Percentiles rank a stretch among this genome's conserved stretches.
Evolutionary conservation across 1,284 basidiomycete species (phyloP).

Genomic region (Ceratobasidium sp.): DNA sequence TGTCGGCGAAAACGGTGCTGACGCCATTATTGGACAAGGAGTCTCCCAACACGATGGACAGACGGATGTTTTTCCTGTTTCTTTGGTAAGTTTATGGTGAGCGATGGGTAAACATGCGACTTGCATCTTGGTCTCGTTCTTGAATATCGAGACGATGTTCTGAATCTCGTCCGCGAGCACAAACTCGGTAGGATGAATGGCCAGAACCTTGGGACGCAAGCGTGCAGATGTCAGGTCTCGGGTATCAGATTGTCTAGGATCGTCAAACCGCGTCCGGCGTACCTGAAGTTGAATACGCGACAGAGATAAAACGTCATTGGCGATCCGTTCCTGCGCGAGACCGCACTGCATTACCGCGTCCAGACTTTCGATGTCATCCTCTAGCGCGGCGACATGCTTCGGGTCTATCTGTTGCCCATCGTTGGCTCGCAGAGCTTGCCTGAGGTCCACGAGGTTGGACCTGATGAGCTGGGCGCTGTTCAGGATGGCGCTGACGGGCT

Average conservation of each 20-base stretch:
- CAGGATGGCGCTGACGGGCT: conserved; percentile 53
- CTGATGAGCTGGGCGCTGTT: conserved; percentile 51
- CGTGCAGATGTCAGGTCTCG: conserved; percentile 7
- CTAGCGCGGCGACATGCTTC: conserved; percentile 24
- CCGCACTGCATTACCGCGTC: conserved; percentile 54
- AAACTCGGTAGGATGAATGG: conserved; percentile 53
- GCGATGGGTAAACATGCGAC: conserved; percentile 11
- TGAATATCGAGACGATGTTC: conserved; percentile 56
- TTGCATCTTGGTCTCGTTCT: conserved; percentile 57
- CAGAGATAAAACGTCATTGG: conserved; percentile 59
- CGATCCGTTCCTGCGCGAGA: conserved; percentile 58
- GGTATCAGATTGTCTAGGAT: conserved; percentile 3
- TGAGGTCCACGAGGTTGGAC: conserved; percentile 50
- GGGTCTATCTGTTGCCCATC: conserved; percentile 56
- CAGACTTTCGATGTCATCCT: conserved; percentile 44
- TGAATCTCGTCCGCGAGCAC: conserved; percentile 53
- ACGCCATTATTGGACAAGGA: conserved; percentile 49
- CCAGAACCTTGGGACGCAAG: conserved; percentile 45
- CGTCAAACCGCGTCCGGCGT: not conserved
- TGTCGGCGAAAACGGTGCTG: conserved; percentile 49
- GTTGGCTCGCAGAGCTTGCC: conserved; percentile 52
- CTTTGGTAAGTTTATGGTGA: conserved; percentile 1
- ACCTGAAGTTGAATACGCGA: conserved; percentile 57
- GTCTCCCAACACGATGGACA: conserved; percentile 49
- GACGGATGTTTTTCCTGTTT: conserved; percentile 51